Evolutionary conservation across 1,284 basidiomycete species (phyloP), one percentile per base, ranked within the genome.

Genomic region (Pseudozyma pruni): DNA sequence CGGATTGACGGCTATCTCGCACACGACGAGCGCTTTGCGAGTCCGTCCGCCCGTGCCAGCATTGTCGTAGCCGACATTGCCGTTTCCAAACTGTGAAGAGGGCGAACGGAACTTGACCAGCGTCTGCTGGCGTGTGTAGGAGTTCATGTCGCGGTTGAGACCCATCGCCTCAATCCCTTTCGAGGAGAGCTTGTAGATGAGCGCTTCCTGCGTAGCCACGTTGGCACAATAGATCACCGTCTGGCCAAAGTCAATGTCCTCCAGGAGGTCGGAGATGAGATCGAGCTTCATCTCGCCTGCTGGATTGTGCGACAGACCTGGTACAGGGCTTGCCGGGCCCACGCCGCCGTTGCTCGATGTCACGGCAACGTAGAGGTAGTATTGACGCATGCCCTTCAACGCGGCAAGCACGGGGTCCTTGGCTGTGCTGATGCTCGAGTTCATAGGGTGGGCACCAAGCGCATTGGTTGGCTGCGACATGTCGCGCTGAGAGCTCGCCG

Each of bases 281-380:
- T 98, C 94, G 48, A 98, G 86, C 84, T 98, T 98, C 92, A 94
- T 98, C 84, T 97, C 94, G 67, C 92, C 88, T 33, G 93, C 93
- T 81, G 93, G 91, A 13, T 89, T 91, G 11, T 89, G 88, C 1
- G 77, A 70, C 4, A 88, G 87, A 37, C 89, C 88, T 49, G 93
- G 86, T 13, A 93, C 92, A 22, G 92, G 93, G 17, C 93, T 93
- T 70, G 94, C 93, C 17, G 91, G 86, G 3, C 93, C 92, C 29
- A 91, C 86, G 5, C 93, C 92, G 41, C 86, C 86, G 29, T 86
- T 83, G 16, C 11, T 29, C 27, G 86, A 78, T 34, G 84, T 73
- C 23, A 78, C 75, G 11, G 76, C 75, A 0, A 79, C 73, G 40
- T 77, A 79, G 32, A 79, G 74, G 42, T 79, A 79, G 53, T 79